phyloP scores from a whole-genome alignment of 345 rosid species.

The Gossypium arboreum region DNA sequence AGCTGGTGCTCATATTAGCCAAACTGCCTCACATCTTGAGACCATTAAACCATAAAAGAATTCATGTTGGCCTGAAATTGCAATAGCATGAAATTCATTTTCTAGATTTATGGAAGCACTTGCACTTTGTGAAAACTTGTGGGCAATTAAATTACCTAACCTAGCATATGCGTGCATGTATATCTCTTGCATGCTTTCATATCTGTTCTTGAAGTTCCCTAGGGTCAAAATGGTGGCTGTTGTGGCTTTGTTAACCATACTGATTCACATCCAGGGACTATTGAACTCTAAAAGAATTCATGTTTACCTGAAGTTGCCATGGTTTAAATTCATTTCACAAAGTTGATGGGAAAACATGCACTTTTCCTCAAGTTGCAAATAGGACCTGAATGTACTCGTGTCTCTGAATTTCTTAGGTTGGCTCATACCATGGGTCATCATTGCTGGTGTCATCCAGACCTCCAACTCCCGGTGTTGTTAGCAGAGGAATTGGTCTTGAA shows the following conservation, averaged over 20 bases:
- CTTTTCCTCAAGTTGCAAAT: neutral
- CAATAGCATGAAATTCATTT: neutral
- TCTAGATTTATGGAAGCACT: neutral
- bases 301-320: neutral
- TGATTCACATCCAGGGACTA: neutral
- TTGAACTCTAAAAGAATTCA: neutral
- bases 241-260: neutral
- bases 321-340: neutral
- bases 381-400: neutral
- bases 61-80: neutral
- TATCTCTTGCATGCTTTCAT: neutral
- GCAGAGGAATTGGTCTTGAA: constrained; percentile 95
- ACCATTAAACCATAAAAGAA: neutral
- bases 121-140: neutral
- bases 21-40: neutral
- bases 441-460: constrained; percentile 86
- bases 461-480: constrained; percentile 87
- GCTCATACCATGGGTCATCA: constrained; percentile 92
- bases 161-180: neutral
- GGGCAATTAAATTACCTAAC: neutral
- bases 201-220: neutral
- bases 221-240: neutral
- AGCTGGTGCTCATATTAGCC: neutral
- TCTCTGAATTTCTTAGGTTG: constrained; percentile 54
- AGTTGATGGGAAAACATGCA: neutral